Evolutionary conservation across 345 rosid species (phyloP).

Genomic region (Camelina laxa): DNA sequence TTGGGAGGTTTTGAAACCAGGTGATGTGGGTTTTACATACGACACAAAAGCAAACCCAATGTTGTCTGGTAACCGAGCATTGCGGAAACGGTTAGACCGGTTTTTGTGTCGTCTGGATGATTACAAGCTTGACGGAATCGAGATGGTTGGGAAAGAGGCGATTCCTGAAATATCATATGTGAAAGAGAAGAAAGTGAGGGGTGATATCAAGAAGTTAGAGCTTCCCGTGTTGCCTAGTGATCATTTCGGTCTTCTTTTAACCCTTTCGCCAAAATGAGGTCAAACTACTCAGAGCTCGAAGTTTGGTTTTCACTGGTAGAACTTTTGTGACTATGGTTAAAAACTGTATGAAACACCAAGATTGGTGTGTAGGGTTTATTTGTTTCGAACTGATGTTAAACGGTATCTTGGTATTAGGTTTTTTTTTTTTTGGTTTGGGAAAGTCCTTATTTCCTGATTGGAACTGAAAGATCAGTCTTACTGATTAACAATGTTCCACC

Average conservation of each 20-base stretch:
- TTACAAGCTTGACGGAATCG: constrained; percentile 62
- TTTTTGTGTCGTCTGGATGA: constrained; percentile 67
- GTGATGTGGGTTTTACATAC: constrained; percentile 82
- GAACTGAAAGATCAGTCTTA: constrained; percentile 25
- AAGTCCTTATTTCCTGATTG: constrained; percentile 15
- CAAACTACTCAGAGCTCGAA: constrained; percentile 13
- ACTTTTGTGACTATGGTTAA: not conserved
- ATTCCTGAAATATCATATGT: constrained; percentile 67
- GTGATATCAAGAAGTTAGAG: constrained; percentile 60
- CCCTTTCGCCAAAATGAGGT: constrained; percentile 51
- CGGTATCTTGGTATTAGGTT: not conserved
- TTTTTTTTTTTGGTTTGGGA: not conserved
- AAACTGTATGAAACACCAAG: constrained; percentile 1
- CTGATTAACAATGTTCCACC: not conserved
- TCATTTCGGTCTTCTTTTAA: constrained; percentile 90
- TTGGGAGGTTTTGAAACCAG: constrained; percentile 75
- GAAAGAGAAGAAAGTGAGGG: constrained; percentile 82
- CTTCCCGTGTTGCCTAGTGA: constrained; percentile 97
- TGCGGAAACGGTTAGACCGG: constrained; percentile 81
- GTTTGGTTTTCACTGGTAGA: constrained; percentile 22
- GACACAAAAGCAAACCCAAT: constrained; percentile 90
- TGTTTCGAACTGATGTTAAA: not conserved
- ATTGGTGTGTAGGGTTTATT: constrained; percentile 4
- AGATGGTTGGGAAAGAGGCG: constrained; percentile 89
- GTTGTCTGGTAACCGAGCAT: constrained; percentile 76